Base-by-base conservation (phyloP, 2,329 filamentous ascomycete genomes). In the Alternaria dauci region DNA sequence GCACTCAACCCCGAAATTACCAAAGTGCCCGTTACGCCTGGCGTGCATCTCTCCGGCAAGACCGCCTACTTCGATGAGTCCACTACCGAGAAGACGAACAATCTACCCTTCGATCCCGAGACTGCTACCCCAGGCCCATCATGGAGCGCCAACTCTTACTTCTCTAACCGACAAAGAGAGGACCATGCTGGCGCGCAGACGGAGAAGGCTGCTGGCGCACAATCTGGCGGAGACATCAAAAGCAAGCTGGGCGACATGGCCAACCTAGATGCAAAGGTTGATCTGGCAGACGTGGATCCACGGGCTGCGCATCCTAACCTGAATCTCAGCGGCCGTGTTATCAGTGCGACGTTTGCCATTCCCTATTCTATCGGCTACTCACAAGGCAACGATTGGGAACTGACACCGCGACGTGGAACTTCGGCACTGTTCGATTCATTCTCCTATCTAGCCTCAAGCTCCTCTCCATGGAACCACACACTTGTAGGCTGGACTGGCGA, bases 401-500 rank as follows among this genome's bases (percentile, higher is more conserved):
- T 97, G 56, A 88, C 87, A 70, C 84, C 88, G 62, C 91, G 94
- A 26, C 90, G 91, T 62, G 94, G 94, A 56, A 94, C 94, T 59
- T 97, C 94, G 12, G 93, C 94, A 16, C 86, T 98, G 34, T 96
- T 96, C 80, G 93, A 97, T 78, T 94, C 93, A 9, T 93, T 98
- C 73, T 87, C 90, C 57, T 90, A 96, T 79, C 88, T 98, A 44
- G 92, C 93, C 4, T 96, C 93, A n/a, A 85, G 90, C 57, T 86
- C 91, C 43, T 89, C 90, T 2, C 89, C 90, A 20, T 98, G 94
- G 94, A 92, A 93, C 71, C 94, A 97, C 81, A 95, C 90, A 1
- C 86, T 97, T 6, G 91, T 98, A 54, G 94, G 93, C 46, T 98
- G 94, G 94, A 97, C 94, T 3, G 94, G 94, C 59, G 94, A 98